A percentile compares a stretch with the other conserved stretches of the same genome.
Evolutionary conservation across 768 basidiomycete genomes (phyloP).

Genomic region (Suillus alpinus): DNA sequence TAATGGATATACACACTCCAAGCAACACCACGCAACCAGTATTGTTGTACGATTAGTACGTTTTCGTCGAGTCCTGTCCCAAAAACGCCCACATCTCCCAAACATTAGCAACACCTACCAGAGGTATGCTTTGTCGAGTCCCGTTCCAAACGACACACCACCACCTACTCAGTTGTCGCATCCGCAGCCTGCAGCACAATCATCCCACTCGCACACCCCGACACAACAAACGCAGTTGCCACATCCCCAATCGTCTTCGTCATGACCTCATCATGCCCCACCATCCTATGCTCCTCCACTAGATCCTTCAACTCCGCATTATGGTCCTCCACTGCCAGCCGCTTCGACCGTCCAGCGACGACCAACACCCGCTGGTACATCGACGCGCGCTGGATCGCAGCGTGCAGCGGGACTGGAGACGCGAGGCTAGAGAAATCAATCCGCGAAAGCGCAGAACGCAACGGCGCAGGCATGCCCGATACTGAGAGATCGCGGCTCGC

Average conservation of each 20-base stretch:
- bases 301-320: slow-evolving; percentile 64
- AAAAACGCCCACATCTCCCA: neutral
- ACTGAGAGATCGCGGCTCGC: slow-evolving; percentile 22
- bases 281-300: slow-evolving; percentile 39
- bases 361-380: slow-evolving; percentile 48
- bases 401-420: slow-evolving; percentile 60
- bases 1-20: neutral
- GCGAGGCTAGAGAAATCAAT: slow-evolving; percentile 59
- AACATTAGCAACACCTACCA: neutral
- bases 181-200: slow-evolving; percentile 68
- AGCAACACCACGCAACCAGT: too few species aligned
- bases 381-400: slow-evolving; percentile 39
- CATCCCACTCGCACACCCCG: slow-evolving; percentile 47
- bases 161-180: slow-evolving; percentile 10
- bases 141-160: neutral
- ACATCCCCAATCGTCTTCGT: slow-evolving; percentile 86
- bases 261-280: slow-evolving; percentile 36
- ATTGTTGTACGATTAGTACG: neutral
- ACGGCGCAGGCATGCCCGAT: slow-evolving; percentile 6
- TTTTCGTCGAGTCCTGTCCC: neutral
- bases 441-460: slow-evolving; percentile 44
- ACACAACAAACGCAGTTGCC: slow-evolving; percentile 72
- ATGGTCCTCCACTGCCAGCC: slow-evolving; percentile 74
- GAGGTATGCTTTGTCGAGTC: neutral
- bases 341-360: slow-evolving; percentile 70